These are phyloP conservation scores for Breynia disticha DNA, from an alignment of 441 rosid species.

Conservation along the genomic window DNA sequence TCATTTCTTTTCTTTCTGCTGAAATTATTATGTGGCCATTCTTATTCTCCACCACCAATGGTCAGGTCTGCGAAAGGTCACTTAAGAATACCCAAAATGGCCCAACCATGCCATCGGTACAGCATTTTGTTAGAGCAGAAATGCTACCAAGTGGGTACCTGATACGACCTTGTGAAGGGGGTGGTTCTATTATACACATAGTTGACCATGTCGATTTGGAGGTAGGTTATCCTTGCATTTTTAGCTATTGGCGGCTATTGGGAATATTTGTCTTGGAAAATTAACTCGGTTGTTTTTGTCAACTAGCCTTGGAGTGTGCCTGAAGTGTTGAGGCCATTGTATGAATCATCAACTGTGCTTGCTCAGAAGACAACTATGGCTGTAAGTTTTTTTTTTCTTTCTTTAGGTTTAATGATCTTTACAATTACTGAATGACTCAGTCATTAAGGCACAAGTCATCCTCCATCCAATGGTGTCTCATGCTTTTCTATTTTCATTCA, in stretches of 20 bases:
- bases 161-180: conserved; percentile 97
- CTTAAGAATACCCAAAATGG: conserved; percentile 91
- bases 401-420: no score
- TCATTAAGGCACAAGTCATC: not conserved
- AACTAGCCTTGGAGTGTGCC: conserved; percentile 96
- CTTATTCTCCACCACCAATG: conserved; percentile 7
- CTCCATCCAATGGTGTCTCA: not conserved
- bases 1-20: not conserved
- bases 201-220: conserved; percentile 94
- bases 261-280: not conserved
- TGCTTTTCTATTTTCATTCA: conserved; percentile 15
- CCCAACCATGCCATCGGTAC: conserved; percentile 89
- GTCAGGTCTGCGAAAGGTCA: conserved; percentile 82
- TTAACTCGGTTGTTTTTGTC: not conserved
- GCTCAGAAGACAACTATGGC: conserved; percentile 93
- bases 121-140: conserved; percentile 97
- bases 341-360: conserved; percentile 87
- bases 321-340: conserved; percentile 89
- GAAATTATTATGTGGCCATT: conserved; percentile 1
- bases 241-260: not conserved
- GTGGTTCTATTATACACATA: conserved; percentile 94
- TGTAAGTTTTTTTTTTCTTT: conserved; percentile 29
- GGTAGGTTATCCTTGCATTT: no score
- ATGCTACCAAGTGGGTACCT: conserved; percentile 93
- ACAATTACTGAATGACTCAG: not conserved